Evolutionary conservation across 345 rosid genomes (phyloP).

Genomic region (Acer saccharum): DNA sequence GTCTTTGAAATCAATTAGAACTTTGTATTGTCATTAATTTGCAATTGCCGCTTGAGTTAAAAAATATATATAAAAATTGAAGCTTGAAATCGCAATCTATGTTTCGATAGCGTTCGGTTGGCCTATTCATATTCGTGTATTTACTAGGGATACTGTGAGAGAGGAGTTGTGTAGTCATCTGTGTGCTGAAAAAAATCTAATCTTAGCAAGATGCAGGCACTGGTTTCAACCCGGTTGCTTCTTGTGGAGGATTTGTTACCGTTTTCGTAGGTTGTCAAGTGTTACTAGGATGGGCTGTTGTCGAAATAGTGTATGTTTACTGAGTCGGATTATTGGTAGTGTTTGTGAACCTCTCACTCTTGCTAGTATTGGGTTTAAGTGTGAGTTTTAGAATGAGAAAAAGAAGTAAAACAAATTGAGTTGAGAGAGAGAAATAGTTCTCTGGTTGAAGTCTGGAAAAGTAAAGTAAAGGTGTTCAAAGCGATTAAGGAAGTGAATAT

Average conservation of each 20-base stretch:
- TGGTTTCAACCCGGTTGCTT: conserved; percentile 58
- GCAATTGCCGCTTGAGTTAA: conserved; percentile 13
- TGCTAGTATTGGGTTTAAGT: conserved; percentile 57
- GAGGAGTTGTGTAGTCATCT: not conserved
- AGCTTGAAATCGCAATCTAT: conserved; percentile 8
- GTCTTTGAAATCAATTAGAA: too few species aligned
- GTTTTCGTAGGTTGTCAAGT: conserved; percentile 39
- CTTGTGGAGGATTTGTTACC: conserved; percentile 53
- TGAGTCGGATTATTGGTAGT: conserved; percentile 42
- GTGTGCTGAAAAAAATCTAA: not conserved
- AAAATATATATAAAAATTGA: not conserved
- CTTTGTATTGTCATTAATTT: not conserved
- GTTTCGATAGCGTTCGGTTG: conserved; percentile 18
- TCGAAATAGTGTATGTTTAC: conserved; percentile 37
- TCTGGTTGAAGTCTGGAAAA: not conserved
- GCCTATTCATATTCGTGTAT: conserved; percentile 16
- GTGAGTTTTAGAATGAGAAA: conserved; percentile 28
- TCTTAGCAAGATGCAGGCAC: conserved; percentile 42
- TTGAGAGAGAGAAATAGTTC: conserved; percentile 23
- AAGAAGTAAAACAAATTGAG: conserved; percentile 29
- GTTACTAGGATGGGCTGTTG: conserved; percentile 43
- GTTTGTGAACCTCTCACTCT: conserved; percentile 61
- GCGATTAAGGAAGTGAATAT: too few species aligned
- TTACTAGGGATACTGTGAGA: not conserved
- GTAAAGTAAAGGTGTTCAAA: not conserved